phyloP scores from a whole-genome alignment of 768 basidiomycete genomes.

The Crassisporium funariophilum region DNA sequence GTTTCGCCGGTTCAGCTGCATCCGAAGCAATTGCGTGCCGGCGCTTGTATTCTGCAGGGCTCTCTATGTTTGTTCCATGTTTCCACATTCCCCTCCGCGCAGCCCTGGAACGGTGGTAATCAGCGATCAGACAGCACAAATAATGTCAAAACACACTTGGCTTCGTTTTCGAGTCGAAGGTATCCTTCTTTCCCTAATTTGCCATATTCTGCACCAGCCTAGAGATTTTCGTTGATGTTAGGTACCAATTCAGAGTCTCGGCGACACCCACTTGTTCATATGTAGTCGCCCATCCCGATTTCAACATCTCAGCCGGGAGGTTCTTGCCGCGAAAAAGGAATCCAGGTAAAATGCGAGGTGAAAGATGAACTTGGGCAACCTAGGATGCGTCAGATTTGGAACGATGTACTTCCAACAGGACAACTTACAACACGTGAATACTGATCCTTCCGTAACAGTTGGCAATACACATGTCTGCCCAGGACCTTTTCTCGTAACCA shows the following conservation, averaged over 20 bases:
- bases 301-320: slow-evolving; percentile 74
- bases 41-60: slow-evolving; percentile 81
- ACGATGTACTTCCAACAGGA: not conserved
- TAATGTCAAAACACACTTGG: slow-evolving; percentile 52
- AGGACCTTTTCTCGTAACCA: slow-evolving; percentile 66
- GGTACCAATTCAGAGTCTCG: too few relatives aligned
- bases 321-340: slow-evolving; percentile 47
- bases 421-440: slow-evolving; percentile 78
- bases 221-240: too few relatives aligned
- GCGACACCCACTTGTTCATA: slow-evolving; percentile 81
- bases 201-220: slow-evolving; percentile 80
- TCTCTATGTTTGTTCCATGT: slow-evolving; percentile 53
- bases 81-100: slow-evolving; percentile 79
- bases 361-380: slow-evolving; percentile 66
- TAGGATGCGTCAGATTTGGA: slow-evolving; percentile 28
- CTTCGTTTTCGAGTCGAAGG: slow-evolving; percentile 60
- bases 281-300: slow-evolving; percentile 71
- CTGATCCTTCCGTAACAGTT: slow-evolving; percentile 77
- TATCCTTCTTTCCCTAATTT: slow-evolving; percentile 64
- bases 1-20: slow-evolving; percentile 12
- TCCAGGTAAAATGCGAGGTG: slow-evolving; percentile 56
- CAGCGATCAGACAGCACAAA: not conserved
- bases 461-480: slow-evolving; percentile 67
- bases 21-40: slow-evolving; percentile 40
- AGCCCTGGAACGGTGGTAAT: slow-evolving; percentile 39